Percentiles rank a stretch among this genome's conserved stretches.
Evolutionary conservation across 176 grass and related monocot species (phyloP).

Genomic region (Elaeis guineensis): DNA sequence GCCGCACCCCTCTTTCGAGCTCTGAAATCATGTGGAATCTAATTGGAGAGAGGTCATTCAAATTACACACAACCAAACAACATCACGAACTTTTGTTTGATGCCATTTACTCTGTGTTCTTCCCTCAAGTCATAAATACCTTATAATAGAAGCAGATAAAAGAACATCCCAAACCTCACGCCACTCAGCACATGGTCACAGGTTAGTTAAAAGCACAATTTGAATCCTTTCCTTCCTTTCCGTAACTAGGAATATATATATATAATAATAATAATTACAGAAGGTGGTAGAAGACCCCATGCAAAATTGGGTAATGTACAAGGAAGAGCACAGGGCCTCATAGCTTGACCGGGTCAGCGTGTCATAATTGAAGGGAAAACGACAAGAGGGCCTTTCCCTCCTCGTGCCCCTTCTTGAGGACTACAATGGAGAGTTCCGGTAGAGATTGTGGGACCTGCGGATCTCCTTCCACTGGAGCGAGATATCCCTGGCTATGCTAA

Average conservation of each 20-base stretch:
- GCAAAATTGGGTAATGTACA: conserved; percentile 45
- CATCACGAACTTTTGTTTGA: too few species aligned
- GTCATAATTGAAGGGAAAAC: neutral
- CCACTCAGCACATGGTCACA: neutral
- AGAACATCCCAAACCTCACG: neutral
- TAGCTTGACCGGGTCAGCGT: neutral
- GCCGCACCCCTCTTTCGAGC: too few species aligned
- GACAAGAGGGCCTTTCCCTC: neutral
- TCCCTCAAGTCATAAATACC: too few species aligned
- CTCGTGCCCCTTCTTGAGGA: too few species aligned
- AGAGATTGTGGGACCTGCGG: neutral
- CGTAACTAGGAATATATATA: neutral
- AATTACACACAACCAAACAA: too few species aligned
- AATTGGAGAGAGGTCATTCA: too few species aligned
- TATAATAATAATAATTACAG: neutral
- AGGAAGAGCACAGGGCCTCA: conserved; percentile 1
- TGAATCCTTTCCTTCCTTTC: neutral
- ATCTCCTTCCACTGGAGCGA: conserved; percentile 38
- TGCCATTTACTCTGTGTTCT: too few species aligned
- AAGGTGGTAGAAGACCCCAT: neutral
- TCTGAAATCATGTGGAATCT: too few species aligned
- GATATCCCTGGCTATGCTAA: conserved; percentile 62
- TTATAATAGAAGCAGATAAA: too few species aligned
- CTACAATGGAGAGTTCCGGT: too few species aligned
- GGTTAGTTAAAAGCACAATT: neutral